A percentile compares a stretch with the other conserved stretches of the same genome.
Conservation (phyloP, 2,329 filamentous ascomycete genomes). For the Sclerotinia nivalis region DNA sequence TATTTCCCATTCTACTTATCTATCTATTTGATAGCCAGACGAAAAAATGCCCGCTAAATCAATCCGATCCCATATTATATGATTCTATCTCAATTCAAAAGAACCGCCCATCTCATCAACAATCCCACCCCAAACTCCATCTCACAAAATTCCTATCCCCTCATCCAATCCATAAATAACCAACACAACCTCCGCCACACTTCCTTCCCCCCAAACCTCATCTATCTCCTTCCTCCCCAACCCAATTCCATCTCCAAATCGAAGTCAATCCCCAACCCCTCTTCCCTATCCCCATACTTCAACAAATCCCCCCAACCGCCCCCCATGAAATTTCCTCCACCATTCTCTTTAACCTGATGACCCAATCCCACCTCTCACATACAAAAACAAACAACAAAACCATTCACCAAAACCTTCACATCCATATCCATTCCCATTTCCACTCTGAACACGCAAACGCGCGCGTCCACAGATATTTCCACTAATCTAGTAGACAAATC, state of each 20-base stretch:
- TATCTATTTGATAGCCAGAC: too few relatives aligned
- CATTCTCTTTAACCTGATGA: too few relatives aligned
- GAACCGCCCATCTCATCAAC: too few relatives aligned
- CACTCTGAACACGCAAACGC: too few relatives aligned
- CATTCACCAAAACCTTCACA: neutral
- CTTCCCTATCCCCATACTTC: neutral
- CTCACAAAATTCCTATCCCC: constrained; percentile 16
- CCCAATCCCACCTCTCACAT: neutral
- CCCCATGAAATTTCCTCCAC: neutral
- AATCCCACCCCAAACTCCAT: neutral
- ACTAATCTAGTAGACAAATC: neutral
- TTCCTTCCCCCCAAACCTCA: neutral
- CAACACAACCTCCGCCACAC: constrained; percentile 2
- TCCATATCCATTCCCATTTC: too few relatives aligned
- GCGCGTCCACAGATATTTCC: constrained; percentile 15
- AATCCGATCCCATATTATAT: too few relatives aligned
- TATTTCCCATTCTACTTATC: too few relatives aligned
- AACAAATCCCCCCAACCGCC: neutral
- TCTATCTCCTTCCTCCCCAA: neutral
- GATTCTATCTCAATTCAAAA: too few relatives aligned
- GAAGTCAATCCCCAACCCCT: neutral
- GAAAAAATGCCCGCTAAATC: too few relatives aligned
- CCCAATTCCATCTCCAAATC: neutral
- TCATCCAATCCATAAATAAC: constrained; percentile 15
- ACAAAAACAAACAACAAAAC: constrained; percentile 13